Evolutionary conservation across 768 basidiomycete species (phyloP), one percentile per base, ranked within the genome.

Genomic region (Agrocybe pediades): DNA sequence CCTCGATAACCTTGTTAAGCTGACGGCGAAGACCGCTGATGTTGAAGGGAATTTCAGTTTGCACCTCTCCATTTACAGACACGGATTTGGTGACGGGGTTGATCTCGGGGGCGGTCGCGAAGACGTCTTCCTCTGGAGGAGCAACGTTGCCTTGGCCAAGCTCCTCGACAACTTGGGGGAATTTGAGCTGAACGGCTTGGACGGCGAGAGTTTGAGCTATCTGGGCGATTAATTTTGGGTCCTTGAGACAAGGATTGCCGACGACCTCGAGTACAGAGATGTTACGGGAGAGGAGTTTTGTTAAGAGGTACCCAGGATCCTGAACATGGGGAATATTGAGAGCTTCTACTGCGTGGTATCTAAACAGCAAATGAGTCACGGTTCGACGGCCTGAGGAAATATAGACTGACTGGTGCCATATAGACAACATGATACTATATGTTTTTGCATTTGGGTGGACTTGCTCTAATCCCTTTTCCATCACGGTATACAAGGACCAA

Each of bases 21-120:
- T 89, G 86, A 20, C 79, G 79, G 19, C 90, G 85, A 27, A 95
- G 77, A 46, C 81, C 83, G 19, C 79, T 75, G 46, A 94, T 76
- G 64, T 92, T 91, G 73, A 90, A 93, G 1, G 90, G 90, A 6
- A 90, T 71, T 57, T 81, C 76, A 23, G 57, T 48, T 40, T 72
- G 65, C 15, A 41, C 29, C 16, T 36, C 36, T 21, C 26, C 26
- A 29, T 40, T 29, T 40, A 40, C 46, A 27, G 27, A 20, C 9
- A 48, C 41, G 13, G 29, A 15, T n/a, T 30, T 42, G 6, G 53
- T 46, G 2, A 92, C 90, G 6, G 90, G 89, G 15, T 55, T 70
- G 5, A 79, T 85, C 52, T 87, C 84, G 0, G 88, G 87, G 0
- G 90, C 76, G 26, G 72, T 65, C 27, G 72, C 70, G 3, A 85